Evolutionary conservation across 768 basidiomycete species (phyloP), one percentile per base, ranked within the genome.

Genomic region (Pleurotus eryngii): DNA sequence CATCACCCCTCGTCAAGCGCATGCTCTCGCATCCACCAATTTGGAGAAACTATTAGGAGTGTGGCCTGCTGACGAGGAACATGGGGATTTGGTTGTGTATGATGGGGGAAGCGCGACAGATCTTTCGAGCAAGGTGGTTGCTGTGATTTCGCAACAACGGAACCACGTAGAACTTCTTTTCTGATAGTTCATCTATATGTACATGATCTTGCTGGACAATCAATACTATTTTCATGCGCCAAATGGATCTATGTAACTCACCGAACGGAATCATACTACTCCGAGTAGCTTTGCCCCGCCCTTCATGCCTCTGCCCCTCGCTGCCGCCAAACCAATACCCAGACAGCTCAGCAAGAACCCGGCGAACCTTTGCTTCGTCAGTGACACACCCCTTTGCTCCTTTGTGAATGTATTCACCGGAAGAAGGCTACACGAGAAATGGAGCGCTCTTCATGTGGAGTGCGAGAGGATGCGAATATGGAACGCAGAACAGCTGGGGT

Each of bases 371-470:
- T 37, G 14, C 43, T 46, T 39, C 17, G 30, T 56, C 20, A 22
- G 27, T 50, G 37, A 9, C 42, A 49, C 17, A 45, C 17, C 54
- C 17, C 55, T 30, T 22, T 35, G 30, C 9, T 35, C 46, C 27
- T 26, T 51, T 54, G 40, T 57, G 38, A 43, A 20, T 54, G 56
- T 56, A 53, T 65, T 46, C 68, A 89, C 91, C 92, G 82, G 70
- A 93, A 93, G 76, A 94, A 94, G 27, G 92, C 91, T 51, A 91
- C 79, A 12, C 90, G 82, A 39, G 91, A 94, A 53, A 94, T 85
- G 0, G 89, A 85, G 26, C 92, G 82, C 68, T 94, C 91, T 67
- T 94, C 91, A 56, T 87, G 75, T 2, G 87, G 83, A 0, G 89
- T 87, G 12, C 91, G 82, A 18, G 91, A 93, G 11, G 90, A 93